Percentiles rank a stretch among this genome's conserved stretches.
Conservation (phyloP, 202 grass and related monocot genomes). For the Zoysia matrella region DNA sequence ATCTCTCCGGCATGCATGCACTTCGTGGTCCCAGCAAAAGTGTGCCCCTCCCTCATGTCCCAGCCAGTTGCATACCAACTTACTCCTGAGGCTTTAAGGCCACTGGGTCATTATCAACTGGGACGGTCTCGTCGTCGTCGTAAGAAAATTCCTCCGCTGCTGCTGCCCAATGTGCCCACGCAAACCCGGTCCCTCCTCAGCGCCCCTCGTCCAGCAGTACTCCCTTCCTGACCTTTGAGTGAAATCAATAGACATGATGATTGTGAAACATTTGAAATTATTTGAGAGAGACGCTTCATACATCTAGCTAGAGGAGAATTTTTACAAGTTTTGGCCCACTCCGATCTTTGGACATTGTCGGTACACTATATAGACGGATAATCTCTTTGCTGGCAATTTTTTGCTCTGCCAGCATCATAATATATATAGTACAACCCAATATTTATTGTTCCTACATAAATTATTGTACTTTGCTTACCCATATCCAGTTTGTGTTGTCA, state of each 20-base stretch:
- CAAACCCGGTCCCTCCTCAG: slow-evolving; percentile 28
- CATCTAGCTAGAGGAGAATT: not conserved
- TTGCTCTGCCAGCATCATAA: not conserved
- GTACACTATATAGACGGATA: not conserved
- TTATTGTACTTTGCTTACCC: not conserved
- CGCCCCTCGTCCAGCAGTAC: slow-evolving; percentile 13
- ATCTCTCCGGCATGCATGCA: slow-evolving; percentile 9
- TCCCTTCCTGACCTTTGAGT: slow-evolving; percentile 16
- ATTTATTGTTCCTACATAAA: not conserved
- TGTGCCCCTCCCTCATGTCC: slow-evolving; percentile 41
- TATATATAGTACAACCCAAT: not conserved
- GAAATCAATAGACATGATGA: not conserved
- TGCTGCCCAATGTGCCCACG: slow-evolving; percentile 44
- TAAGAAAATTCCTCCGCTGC: slow-evolving; percentile 23
- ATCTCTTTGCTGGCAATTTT: too few relatives aligned
- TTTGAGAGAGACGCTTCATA: not conserved
- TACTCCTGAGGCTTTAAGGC: not conserved
- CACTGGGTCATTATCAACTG: slow-evolving; percentile 23
- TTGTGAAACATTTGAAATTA: not conserved
- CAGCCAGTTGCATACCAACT: slow-evolving; percentile 11
- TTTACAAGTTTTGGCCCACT: too few relatives aligned
- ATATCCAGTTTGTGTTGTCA: too few relatives aligned
- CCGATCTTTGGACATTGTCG: not conserved
- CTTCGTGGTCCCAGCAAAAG: slow-evolving; percentile 52
- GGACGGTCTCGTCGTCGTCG: not conserved